These are phyloP conservation scores for Neurospora sp. DNA, from an alignment of 495 filamentous ascomycete genomes.

Conservation along the genomic window DNA sequence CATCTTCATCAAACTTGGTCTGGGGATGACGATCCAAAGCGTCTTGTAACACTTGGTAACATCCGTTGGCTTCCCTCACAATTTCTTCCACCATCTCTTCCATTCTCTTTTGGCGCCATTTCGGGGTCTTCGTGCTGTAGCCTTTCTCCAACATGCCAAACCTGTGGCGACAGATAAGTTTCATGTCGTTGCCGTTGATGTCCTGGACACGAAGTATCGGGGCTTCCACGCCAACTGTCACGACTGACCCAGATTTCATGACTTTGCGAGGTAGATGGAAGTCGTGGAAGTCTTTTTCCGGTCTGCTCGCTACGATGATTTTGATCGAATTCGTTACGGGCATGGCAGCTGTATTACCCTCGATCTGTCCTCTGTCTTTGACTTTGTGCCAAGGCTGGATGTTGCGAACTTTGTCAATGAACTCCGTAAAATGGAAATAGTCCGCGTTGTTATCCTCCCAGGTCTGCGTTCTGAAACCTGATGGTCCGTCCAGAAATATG, in stretches of 20 bases:
- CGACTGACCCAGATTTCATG: not conserved
- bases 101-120: not conserved
- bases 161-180: not conserved
- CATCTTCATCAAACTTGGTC: not conserved
- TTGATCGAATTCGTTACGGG: not conserved
- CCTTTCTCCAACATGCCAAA: not conserved
- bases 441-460: not conserved
- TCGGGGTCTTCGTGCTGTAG: not conserved
- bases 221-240: not conserved
- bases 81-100: not conserved
- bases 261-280: not conserved
- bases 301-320: not conserved
- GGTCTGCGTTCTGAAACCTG: not conserved
- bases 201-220: not conserved
- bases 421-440: not conserved
- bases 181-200: not conserved
- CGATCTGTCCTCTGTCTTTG: not conserved
- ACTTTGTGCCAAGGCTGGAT: not conserved
- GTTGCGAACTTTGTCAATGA: not conserved
- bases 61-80: not conserved
- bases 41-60: not conserved
- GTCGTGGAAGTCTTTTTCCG: not conserved
- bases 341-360: not conserved
- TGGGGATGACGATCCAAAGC: not conserved
- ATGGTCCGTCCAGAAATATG: not conserved